Evolutionary conservation across 2,329 filamentous ascomycete species (phyloP), one percentile per base, ranked within the genome.

Genomic region (Erysiphe pulchra): DNA sequence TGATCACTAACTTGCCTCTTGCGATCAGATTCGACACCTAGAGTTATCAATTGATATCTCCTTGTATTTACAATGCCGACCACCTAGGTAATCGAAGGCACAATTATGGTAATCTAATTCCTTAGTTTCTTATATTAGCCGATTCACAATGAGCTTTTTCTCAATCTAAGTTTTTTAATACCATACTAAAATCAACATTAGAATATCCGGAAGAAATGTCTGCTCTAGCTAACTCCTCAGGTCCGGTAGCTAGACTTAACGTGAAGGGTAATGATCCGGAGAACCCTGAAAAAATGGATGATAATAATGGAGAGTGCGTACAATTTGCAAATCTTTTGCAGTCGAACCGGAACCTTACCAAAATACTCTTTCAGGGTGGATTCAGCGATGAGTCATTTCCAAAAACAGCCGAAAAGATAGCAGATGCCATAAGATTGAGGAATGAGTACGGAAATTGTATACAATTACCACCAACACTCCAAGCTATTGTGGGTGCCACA

Each of bases 371-470:
- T 32, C 36, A n/a, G 14, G 16, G 40, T 31, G 44, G 44, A 45
- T 39, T 20, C n/a, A 17, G 16, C 8, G 44, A 45, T 28, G n/a
- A 34, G 2, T 14, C 31, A 12, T 45, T 45, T 16, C 44, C 44
- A 11, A 45, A 40, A 17, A 40, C 17, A 24, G 56, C 57, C 47
- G 55, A 56, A 41, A 51, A 48, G 41, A 41, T 57, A n/a, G 51
- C 47, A 20, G 50, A 56, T 38, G 52, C 53, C 31, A 50, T 56
- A 49, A 50, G 56, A 49, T 50, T 57, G 47, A 63, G 52, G 52
- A 60, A 46, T 48, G 85, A 94, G 64, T 94, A 93, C 61, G 71
- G 76, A 53, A 67, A 77, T 56, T 77, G 90, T 18, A 73, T 75
- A 57, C 77, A 80, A 50, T 69, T 94, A 2, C 86, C 86, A 6